phyloP scores from a whole-genome alignment of 305 asterid species.

The Fraxinus dipetala region DNA sequence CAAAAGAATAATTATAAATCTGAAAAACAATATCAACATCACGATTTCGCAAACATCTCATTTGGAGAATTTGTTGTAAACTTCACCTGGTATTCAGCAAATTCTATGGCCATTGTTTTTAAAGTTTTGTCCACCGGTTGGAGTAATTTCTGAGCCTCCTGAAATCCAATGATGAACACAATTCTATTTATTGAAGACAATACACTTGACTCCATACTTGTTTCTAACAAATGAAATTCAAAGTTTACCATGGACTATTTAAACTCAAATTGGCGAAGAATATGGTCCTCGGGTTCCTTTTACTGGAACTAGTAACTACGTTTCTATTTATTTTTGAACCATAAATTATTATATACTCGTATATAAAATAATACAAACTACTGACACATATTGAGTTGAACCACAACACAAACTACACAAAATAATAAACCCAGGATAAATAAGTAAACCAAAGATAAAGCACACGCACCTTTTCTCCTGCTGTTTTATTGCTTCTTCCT shows the following conservation, averaged over 20 bases:
- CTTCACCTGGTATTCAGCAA: conserved; percentile 86
- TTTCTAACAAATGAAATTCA: neutral
- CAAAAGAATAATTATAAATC: neutral
- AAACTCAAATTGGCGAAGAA: too few relatives aligned
- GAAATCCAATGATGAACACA: conserved; percentile 31
- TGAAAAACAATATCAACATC: conserved; percentile 2
- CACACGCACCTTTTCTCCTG: conserved; percentile 99
- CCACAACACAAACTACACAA: neutral
- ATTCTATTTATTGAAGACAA: too few relatives aligned
- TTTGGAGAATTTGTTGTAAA: neutral
- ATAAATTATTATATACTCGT: neutral
- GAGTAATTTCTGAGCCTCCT: conserved; percentile 85
- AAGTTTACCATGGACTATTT: neutral
- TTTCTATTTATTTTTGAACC: neutral
- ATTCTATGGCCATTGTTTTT: conserved; percentile 76
- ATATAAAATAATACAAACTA: neutral
- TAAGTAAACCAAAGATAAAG: too few relatives aligned
- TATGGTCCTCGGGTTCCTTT: too few relatives aligned
- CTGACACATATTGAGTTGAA: neutral
- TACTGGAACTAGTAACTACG: too few relatives aligned
- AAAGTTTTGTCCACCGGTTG: conserved; percentile 77
- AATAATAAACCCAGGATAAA: too few relatives aligned
- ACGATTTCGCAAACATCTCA: conserved; percentile 10
- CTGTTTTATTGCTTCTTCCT: conserved; percentile 72
- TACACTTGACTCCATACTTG: conserved; percentile 2